Conservation (phyloP, 148 eudicot genomes). For the Rhododendron molle region DNA sequence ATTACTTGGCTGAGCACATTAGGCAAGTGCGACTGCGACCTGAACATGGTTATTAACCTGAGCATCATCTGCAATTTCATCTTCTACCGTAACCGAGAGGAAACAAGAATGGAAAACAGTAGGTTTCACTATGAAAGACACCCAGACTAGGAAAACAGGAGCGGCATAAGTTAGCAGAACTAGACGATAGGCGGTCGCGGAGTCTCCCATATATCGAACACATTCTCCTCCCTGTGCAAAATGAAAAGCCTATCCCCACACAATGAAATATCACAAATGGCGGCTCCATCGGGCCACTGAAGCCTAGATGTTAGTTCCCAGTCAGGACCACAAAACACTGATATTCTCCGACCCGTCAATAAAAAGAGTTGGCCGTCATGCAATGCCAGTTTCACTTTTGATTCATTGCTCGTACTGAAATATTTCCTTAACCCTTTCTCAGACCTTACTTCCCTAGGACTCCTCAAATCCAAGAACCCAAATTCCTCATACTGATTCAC, state of each 20-base stretch:
- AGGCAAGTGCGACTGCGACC: not conserved
- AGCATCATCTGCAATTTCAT: no score
- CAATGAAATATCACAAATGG: slow-evolving; percentile 65
- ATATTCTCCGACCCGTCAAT: slow-evolving; percentile 37
- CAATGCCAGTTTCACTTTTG: slow-evolving; percentile 60
- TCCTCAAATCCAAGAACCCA: slow-evolving; percentile 71
- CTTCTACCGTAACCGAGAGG: no score
- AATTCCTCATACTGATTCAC: slow-evolving; percentile 68
- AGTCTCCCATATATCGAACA: slow-evolving; percentile 77
- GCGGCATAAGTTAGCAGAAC: not conserved
- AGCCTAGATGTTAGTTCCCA: slow-evolving; percentile 62
- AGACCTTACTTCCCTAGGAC: slow-evolving; percentile 46
- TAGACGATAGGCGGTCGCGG: slow-evolving; percentile 32
- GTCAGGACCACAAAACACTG: slow-evolving; percentile 50
- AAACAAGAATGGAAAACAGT: no score
- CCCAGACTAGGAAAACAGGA: no score
- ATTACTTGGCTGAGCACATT: not conserved
- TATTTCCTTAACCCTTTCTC: slow-evolving; percentile 34
- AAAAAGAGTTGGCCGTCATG: slow-evolving; percentile 58
- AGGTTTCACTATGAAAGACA: no score
- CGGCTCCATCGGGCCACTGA: slow-evolving; percentile 43
- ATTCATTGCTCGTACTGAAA: slow-evolving; percentile 37
- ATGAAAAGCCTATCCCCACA: slow-evolving; percentile 73
- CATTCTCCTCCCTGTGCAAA: slow-evolving; percentile 61
- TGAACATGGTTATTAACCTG: not conserved